phyloP scores from a whole-genome alignment of 345 rosid genomes.

The Acer negundo region DNA sequence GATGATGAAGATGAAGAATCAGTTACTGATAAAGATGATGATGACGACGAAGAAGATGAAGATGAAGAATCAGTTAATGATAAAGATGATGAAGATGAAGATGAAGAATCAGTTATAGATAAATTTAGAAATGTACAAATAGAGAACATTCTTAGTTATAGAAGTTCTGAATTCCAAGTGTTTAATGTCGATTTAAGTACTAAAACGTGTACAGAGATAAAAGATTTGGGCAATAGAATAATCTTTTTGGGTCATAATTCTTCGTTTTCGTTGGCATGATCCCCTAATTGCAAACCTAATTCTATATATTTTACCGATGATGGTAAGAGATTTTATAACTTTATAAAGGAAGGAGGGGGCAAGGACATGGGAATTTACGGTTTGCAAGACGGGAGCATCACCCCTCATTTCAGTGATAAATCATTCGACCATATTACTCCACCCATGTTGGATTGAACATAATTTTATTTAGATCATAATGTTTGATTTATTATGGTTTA shows the following conservation, averaged over 20 bases:
- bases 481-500: too few species aligned
- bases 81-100: too few species aligned
- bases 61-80: too few species aligned
- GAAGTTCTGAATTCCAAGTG: background rate
- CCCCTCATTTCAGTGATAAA: too few species aligned
- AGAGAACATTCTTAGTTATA: too few species aligned
- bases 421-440: background rate
- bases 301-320: conserved; percentile 3
- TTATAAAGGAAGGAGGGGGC: background rate
- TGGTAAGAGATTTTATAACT: background rate
- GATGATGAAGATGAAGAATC: too few species aligned
- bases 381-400: background rate
- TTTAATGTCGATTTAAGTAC: background rate
- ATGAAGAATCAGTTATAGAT: too few species aligned
- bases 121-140: too few species aligned
- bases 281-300: background rate
- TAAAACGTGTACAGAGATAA: background rate
- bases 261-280: background rate
- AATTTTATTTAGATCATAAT: background rate
- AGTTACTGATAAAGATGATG: too few species aligned
- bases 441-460: background rate
- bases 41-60: too few species aligned
- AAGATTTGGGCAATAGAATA: background rate
- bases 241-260: conserved; percentile 8
- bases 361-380: too few species aligned